These are phyloP conservation scores for Amanita pseudoporphyria DNA, from an alignment of 768 basidiomycete species.

Conservation along the genomic window DNA sequence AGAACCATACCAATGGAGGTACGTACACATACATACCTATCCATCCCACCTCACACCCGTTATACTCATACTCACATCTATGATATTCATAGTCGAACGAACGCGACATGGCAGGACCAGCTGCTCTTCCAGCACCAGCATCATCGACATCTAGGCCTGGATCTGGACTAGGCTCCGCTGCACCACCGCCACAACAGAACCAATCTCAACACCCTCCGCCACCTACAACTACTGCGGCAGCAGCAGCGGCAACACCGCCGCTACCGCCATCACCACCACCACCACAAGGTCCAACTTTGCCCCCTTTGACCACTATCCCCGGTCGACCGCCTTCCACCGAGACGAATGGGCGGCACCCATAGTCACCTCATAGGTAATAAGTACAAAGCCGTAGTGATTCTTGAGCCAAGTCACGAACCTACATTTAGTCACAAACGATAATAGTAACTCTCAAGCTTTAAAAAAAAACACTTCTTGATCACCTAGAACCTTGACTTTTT, in stretches of 20 bases:
- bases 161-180: neutral
- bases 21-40: neutral
- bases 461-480: too few species aligned
- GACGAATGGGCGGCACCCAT: conserved; percentile 1
- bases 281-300: neutral
- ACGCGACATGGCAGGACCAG: neutral
- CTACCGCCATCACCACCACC: neutral
- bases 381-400: too few species aligned
- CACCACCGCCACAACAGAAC: too few species aligned
- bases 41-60: neutral
- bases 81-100: neutral
- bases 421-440: too few species aligned
- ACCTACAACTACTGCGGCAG: too few species aligned
- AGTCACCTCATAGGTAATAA: too few species aligned
- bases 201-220: too few species aligned
- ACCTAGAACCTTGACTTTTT: too few species aligned
- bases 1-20: conserved; percentile 5
- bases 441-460: too few species aligned
- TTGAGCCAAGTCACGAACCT: too few species aligned
- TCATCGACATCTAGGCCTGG: neutral
- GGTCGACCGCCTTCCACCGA: neutral
- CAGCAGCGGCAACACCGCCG: neutral
- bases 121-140: neutral
- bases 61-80: neutral
- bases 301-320: too few species aligned